These are phyloP conservation scores for Geranium incanum DNA, from an alignment of 441 rosid species.

Conservation along the genomic window DNA sequence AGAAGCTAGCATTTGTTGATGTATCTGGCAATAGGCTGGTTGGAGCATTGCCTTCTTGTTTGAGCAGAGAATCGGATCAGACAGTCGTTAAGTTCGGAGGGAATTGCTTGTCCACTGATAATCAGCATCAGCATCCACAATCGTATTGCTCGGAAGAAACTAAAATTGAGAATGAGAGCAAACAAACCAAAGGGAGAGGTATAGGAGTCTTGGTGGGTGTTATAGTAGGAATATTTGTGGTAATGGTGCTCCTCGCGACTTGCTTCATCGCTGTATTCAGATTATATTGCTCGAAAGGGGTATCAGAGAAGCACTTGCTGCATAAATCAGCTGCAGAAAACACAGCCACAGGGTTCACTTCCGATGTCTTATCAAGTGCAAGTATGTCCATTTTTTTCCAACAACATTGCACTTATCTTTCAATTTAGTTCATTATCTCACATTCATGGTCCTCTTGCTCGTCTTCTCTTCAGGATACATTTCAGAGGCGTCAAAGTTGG, in stretches of 20 bases:
- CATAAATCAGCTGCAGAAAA: slow-evolving; percentile 41
- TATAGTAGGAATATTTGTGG: slow-evolving; percentile 32
- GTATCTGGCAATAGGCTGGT: slow-evolving; percentile 51
- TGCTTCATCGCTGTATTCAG: slow-evolving; percentile 34
- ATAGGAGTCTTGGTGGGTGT: slow-evolving; percentile 38
- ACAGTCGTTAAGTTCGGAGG: slow-evolving; percentile 35
- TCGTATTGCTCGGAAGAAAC: slow-evolving; percentile 41
- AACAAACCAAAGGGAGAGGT: slow-evolving; percentile 31
- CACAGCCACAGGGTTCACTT: slow-evolving; percentile 37
- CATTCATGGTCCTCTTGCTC: background rate
- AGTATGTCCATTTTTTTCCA: slow-evolving; percentile 34
- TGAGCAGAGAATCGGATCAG: slow-evolving; percentile 29
- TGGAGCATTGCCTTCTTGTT: slow-evolving; percentile 52
- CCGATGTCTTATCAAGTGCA: slow-evolving; percentile 46
- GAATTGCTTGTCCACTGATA: slow-evolving; percentile 50
- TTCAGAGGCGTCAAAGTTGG: slow-evolving; percentile 32
- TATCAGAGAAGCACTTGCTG: slow-evolving; percentile 46
- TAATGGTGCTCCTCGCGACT: slow-evolving; percentile 32
- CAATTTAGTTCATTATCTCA: background rate
- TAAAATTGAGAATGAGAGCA: slow-evolving; percentile 20
- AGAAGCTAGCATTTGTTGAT: slow-evolving; percentile 49
- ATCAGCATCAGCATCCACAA: slow-evolving; percentile 39
- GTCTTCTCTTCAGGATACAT: slow-evolving; percentile 30
- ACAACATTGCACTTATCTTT: background rate
- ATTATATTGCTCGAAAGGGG: slow-evolving; percentile 34